phyloP scores from a whole-genome alignment of 2,329 filamentous ascomycete genomes.

The Aspergillus thermomutatus region DNA sequence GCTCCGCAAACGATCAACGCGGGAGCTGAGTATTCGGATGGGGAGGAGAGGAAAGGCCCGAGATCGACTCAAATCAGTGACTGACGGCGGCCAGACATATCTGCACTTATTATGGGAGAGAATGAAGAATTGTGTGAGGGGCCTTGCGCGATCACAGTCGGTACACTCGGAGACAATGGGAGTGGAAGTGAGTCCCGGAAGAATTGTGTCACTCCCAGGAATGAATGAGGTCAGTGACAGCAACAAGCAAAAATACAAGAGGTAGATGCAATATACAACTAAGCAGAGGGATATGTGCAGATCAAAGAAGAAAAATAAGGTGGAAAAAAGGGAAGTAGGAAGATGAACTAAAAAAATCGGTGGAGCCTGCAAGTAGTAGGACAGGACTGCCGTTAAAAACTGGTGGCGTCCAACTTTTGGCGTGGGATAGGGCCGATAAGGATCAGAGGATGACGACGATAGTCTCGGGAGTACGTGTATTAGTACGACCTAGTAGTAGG shows the following conservation, averaged over 20 bases:
- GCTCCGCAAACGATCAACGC: conserved; percentile 11
- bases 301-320: not conserved
- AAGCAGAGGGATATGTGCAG: not conserved
- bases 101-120: not conserved
- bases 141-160: not conserved
- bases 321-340: not conserved
- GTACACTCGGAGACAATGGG: not conserved
- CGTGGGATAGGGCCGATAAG: conserved; percentile 1
- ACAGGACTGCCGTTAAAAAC: not conserved
- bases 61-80: not conserved
- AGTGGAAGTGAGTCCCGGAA: not conserved
- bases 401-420: conserved; percentile 1
- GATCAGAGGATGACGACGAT: not conserved
- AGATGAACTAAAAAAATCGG: not conserved
- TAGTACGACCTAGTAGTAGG: not conserved
- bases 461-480: not conserved
- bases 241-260: not conserved
- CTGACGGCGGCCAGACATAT: not conserved
- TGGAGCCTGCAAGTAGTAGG: not conserved
- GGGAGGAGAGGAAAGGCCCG: not conserved
- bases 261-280: not conserved
- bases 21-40: not conserved
- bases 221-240: conserved; percentile 1
- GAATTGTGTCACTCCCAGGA: not conserved
- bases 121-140: not conserved